Base-by-base conservation (phyloP, 2,329 filamentous ascomycete genomes). In the Neonectria faginata region DNA sequence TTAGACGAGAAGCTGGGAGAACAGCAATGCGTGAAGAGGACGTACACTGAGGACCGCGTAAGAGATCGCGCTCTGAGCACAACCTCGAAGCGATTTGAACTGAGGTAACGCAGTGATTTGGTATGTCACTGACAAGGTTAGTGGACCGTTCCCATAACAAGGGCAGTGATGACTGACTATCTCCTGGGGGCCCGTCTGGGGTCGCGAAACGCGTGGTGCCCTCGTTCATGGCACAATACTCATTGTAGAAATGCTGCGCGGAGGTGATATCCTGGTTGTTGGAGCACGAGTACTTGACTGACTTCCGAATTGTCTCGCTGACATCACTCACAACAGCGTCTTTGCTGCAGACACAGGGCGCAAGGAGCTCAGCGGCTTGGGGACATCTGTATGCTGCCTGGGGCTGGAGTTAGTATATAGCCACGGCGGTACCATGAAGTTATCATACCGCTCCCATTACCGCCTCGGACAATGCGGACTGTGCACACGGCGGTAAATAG, bases 261-360 rank as follows among this genome's bases (percentile, higher is more conserved):
- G 83, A 84, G 0, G 80, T 77, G 16, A 85, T 76, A 31, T 78
- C 83, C 7, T 80, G 79, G 45, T 82, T 79, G 36, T 83, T 82
- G 3, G 79, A 79, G 72, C 85, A 88, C 1, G 76, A 80, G 1
- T 74, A 77, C 54, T 79, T 80, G 29, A 84, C 83, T 4, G 77
- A 78, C 0, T 75, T 76, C 62, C 79, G 82, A 62, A 88, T 81
- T 6, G 71, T 69, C 50, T 79, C 77, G 70, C 79, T 85, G 29
- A 84, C 77, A 7, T 73, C 67, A 6, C 77, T 71, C 5, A 83
- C 83, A 60, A 86, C 84, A 42, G 83, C 79, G 52, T 83, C 81
- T 72, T 86, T 87, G 47, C 72, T 74, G 73, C 86, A 88, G 25
- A 82, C 83, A 62, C 86, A 88, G 2, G 83, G 82, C 2, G 84